phyloP scores from a whole-genome alignment of 352 stramenopile genomes.

The Plasmopara viticola region DNA sequence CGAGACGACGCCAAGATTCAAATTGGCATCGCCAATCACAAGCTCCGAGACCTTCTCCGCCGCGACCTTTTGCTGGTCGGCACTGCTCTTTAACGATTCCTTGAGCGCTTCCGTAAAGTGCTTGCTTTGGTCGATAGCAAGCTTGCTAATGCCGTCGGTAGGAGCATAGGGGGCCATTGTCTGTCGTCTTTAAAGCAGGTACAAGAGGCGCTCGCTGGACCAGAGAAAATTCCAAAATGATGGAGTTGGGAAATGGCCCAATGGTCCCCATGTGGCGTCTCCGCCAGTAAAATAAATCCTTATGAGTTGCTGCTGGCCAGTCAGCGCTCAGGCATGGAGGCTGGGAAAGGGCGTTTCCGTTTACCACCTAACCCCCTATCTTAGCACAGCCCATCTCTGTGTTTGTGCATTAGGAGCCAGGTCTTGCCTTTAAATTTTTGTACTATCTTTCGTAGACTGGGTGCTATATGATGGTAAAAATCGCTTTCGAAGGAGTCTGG shows the following conservation, averaged over 20 bases:
- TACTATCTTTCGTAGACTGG: too few species aligned
- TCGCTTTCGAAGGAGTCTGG: too few species aligned
- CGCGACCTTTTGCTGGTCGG: conserved; percentile 74
- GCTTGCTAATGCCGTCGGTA: conserved; percentile 75
- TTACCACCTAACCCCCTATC: neutral
- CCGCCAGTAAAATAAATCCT: conserved; percentile 31
- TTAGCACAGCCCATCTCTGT: neutral
- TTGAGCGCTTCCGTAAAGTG: conserved; percentile 83
- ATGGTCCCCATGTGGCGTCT: conserved; percentile 15
- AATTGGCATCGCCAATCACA: conserved; percentile 57
- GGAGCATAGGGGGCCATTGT: conserved; percentile 81
- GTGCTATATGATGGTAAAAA: too few species aligned
- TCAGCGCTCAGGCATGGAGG: conserved; percentile 12
- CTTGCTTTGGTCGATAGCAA: conserved; percentile 87
- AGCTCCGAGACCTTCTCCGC: conserved; percentile 84
- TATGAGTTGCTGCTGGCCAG: conserved; percentile 25
- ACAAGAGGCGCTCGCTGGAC: conserved; percentile 29
- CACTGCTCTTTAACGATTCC: conserved; percentile 62
- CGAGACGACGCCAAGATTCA: conserved; percentile 68
- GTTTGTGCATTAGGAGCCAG: too few species aligned
- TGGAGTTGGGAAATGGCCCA: neutral
- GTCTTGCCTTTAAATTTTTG: too few species aligned
- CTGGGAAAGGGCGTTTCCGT: conserved; percentile 22
- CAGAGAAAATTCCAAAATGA: conserved; percentile 83
- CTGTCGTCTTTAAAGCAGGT: conserved; percentile 26